Evolutionary conservation across 345 rosid species (phyloP).

Genomic region (Brassica cretica): DNA sequence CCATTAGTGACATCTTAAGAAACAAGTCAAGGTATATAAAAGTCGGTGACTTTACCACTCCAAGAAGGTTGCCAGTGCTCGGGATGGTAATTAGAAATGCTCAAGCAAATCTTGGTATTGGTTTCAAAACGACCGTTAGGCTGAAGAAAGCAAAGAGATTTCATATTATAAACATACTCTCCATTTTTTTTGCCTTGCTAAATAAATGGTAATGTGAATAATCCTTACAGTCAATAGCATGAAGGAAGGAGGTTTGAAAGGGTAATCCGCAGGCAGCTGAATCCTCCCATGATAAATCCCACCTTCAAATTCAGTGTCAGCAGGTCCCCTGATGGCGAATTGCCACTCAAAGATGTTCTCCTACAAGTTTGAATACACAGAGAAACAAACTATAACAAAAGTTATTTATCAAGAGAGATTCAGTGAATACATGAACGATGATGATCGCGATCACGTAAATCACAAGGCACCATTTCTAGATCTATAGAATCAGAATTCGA

Average conservation of each 20-base stretch:
- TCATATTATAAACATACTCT: neutral
- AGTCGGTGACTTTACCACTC: constrained; percentile 59
- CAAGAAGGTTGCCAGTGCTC: constrained; percentile 99
- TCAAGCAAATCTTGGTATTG: constrained; percentile 92
- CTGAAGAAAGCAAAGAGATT: constrained; percentile 37
- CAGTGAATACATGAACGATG: neutral
- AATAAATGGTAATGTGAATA: no score
- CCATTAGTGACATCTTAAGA: neutral
- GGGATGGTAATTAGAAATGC: constrained; percentile 97
- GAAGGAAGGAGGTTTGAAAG: constrained; percentile 96
- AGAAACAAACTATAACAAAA: neutral
- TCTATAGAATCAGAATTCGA: neutral
- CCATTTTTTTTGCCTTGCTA: neutral
- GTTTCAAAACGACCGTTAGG: constrained; percentile 96
- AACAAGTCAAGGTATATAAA: neutral
- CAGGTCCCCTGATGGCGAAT: constrained; percentile 85
- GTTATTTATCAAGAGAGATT: neutral
- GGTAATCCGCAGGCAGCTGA: constrained; percentile 92
- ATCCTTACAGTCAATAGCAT: constrained; percentile 72
- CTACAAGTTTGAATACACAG: neutral
- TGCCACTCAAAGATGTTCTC: constrained; percentile 78
- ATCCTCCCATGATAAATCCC: constrained; percentile 98
- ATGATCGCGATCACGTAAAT: neutral
- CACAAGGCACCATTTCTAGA: neutral
- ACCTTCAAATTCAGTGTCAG: constrained; percentile 87